Evolutionary conservation across 352 stramenopile species (phyloP).

Genomic region (Phytopythium delawarense): DNA sequence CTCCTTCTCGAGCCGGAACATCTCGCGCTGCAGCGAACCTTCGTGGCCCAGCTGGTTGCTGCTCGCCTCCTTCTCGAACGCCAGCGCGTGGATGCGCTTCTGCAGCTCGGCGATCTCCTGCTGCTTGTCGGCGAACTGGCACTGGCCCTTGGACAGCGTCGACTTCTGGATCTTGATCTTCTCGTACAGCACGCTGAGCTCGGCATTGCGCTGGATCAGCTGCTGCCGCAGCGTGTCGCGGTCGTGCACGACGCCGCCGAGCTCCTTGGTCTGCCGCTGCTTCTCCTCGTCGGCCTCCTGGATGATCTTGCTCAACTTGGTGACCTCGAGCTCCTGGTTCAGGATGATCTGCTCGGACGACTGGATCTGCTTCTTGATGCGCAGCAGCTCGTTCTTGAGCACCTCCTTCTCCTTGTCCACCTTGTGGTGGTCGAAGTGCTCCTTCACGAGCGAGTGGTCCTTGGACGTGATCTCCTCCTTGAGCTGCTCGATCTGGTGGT

Average conservation of each 20-base stretch:
- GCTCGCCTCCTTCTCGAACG: slow-evolving; percentile 56
- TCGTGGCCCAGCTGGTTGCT: slow-evolving; percentile 61
- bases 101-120: slow-evolving; percentile 53
- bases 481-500: slow-evolving; percentile 90
- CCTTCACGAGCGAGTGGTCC: slow-evolving; percentile 90
- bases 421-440: slow-evolving; percentile 93
- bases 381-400: slow-evolving; percentile 87
- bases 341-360: slow-evolving; percentile 86
- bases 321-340: slow-evolving; percentile 82
- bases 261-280: slow-evolving; percentile 85
- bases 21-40: slow-evolving; percentile 50
- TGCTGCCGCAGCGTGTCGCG: slow-evolving; percentile 81
- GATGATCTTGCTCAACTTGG: slow-evolving; percentile 87
- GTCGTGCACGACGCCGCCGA: slow-evolving; percentile 79
- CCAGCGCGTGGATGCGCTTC: slow-evolving; percentile 50
- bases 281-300: slow-evolving; percentile 89
- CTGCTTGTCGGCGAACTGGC: slow-evolving; percentile 67
- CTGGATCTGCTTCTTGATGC: slow-evolving; percentile 90
- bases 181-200: slow-evolving; percentile 86
- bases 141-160: slow-evolving; percentile 74
- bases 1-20: slow-evolving; percentile 67
- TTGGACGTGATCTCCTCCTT: slow-evolving; percentile 93
- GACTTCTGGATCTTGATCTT: slow-evolving; percentile 91
- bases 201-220: slow-evolving; percentile 84
- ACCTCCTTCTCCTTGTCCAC: slow-evolving; percentile 92